Evolutionary conservation across 495 filamentous ascomycete genomes (phyloP), one percentile per base, ranked within the genome.

Genomic region (Ascodesmis nigricans): DNA sequence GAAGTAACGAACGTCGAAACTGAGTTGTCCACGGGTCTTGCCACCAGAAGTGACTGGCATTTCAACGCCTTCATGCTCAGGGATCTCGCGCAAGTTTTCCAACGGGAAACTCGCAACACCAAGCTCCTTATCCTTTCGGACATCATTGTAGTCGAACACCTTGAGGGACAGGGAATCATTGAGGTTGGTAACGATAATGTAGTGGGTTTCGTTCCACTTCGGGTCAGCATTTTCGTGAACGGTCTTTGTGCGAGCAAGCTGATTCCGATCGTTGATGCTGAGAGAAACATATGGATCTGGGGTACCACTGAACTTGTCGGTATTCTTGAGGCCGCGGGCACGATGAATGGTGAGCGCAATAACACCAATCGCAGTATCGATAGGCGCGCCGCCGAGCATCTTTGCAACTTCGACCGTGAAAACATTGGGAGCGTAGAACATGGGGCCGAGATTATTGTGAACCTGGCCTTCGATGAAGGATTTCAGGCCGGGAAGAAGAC

Each of bases 361-460:
- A 15, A 95, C 81, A 50, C 87, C 87, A 49, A 99, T 90, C 10
- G 87, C 84, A 56, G 87, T 78, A 55, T 99, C 90, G 30, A 95
- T 73, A 0, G 90, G 69, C 32, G 75, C 80, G 39, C 87, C 87
- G n/a, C 84, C 77, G 35, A 99, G 66, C 78, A 99, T 82, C 62
- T 99, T 95, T 35, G 87, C 87, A 35, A 99, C 78, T 49, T 99
- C 90, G 43, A 99, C 79, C 13, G 87, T 91, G 65, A 95, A 99
- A 10, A 52, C 82, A 47, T 95, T 91, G 5, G 87, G 87, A 30
- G 70, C 74, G 46, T 95, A 95, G 75, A 95, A 84, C 73, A 99
- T 95, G 7, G 87, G 87, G 1, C 69, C 70, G 22, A 97, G 59
- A 44, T 81, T 92, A 42, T 66, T 69, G 56, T 99, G 90, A 38